A percentile compares a stretch with the other conserved stretches of the same genome.
Evolutionary conservation across 768 basidiomycete species (phyloP).

Genomic region (Phlebiopsis flavidoalba): DNA sequence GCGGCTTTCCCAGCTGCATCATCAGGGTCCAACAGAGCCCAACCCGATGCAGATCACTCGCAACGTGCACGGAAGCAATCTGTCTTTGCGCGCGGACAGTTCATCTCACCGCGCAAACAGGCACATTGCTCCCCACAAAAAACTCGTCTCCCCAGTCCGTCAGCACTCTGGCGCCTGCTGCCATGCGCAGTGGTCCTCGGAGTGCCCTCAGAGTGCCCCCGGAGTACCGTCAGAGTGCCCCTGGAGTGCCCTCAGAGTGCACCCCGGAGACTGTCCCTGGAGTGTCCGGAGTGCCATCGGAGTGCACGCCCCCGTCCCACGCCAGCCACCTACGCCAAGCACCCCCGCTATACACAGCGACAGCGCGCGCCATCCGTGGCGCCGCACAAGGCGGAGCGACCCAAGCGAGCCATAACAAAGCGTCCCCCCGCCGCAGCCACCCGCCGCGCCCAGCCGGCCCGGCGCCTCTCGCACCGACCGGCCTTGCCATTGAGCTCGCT

Average conservation of each 20-base stretch:
- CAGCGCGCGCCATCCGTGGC: background rate
- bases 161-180: too few relatives aligned
- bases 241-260: background rate
- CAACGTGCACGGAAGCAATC: slow-evolving; percentile 22
- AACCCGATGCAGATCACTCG: slow-evolving; percentile 15
- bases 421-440: background rate
- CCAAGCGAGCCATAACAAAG: background rate
- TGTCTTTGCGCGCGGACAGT: slow-evolving; percentile 15
- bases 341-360: background rate
- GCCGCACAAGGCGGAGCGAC: background rate
- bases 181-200: too few relatives aligned
- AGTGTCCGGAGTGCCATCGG: background rate
- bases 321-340: background rate
- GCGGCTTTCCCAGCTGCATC: too few relatives aligned
- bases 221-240: background rate
- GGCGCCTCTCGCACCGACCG: slow-evolving; percentile 20
- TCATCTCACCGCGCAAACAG: slow-evolving; percentile 8
- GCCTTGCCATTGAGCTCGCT: slow-evolving; percentile 20
- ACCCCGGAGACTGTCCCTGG: background rate
- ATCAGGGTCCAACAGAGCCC: background rate
- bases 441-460: background rate
- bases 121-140: slow-evolving; percentile 16
- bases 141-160: slow-evolving; percentile 4
- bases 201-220: background rate
- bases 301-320: background rate